phyloP scores from a whole-genome alignment of 371 early-diverging fungal genomes.

The Rhizopus microsporus region DNA sequence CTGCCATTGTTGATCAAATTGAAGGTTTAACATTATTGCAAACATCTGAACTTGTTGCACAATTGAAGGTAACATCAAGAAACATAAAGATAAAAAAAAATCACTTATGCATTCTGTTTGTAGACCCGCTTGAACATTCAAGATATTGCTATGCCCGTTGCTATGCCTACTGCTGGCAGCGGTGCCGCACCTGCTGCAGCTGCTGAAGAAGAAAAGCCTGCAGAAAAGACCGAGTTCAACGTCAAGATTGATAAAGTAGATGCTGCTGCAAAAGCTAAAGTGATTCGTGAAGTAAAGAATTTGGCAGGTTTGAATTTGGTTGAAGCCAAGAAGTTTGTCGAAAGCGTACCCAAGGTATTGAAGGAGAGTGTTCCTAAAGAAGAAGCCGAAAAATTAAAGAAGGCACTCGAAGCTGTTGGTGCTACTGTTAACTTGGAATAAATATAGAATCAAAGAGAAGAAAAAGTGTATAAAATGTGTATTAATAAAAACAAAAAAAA shows the following conservation, averaged over 20 bases:
- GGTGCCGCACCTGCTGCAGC: constrained; percentile 69
- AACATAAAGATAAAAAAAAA: not conserved
- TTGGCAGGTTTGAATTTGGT: constrained; percentile 93
- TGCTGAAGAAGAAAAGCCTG: constrained; percentile 79
- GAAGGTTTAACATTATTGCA: constrained; percentile 87
- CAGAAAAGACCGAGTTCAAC: constrained; percentile 91
- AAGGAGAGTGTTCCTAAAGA: constrained; percentile 91
- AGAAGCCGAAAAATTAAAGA: constrained; percentile 97
- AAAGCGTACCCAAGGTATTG: constrained; percentile 94
- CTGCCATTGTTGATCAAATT: constrained; percentile 87
- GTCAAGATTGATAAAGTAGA: constrained; percentile 96
- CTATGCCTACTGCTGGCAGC: constrained; percentile 66
- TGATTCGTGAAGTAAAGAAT: constrained; percentile 97
- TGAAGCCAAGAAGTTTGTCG: constrained; percentile 99
- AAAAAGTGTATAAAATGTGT: constrained; percentile 3
- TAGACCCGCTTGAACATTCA: constrained; percentile 89
- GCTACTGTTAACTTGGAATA: constrained; percentile 93
- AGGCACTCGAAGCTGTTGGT: constrained; percentile 90
- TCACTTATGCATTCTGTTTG: not conserved
- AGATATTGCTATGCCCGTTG: constrained; percentile 87
- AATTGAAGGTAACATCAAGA: constrained; percentile 75
- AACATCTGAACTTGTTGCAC: constrained; percentile 85
- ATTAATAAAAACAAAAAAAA: not conserved
- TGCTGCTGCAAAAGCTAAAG: constrained; percentile 94
- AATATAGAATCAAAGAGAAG: constrained; percentile 15